Conservation (phyloP, 2,329 filamentous ascomycete genomes). For the Teratosphaeria nubilosa region DNA sequence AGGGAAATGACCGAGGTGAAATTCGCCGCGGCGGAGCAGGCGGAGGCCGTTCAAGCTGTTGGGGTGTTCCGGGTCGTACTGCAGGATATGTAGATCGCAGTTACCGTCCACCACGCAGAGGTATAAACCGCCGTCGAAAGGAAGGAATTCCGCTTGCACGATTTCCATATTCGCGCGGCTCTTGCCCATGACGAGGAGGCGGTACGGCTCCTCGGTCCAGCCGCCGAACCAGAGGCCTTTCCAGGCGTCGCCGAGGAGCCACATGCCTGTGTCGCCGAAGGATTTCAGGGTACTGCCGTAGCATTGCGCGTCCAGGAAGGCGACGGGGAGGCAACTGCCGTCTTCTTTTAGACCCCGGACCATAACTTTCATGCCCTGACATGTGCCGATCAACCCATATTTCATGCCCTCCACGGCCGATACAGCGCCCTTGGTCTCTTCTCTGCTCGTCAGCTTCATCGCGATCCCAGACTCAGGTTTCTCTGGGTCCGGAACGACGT, state of each 20-base stretch:
- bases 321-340: slow-evolving; percentile 80
- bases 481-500: slow-evolving; percentile 81
- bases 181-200: slow-evolving; percentile 87
- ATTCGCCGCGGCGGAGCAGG: slow-evolving; percentile 76
- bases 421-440: slow-evolving; percentile 86
- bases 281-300: slow-evolving; percentile 82
- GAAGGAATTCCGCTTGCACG: slow-evolving; percentile 75
- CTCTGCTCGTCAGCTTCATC: slow-evolving; percentile 75
- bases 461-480: slow-evolving; percentile 76
- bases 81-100: slow-evolving; percentile 75
- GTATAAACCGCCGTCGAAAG: slow-evolving; percentile 70
- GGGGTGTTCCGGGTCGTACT: slow-evolving; percentile 93
- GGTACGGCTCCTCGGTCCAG: slow-evolving; percentile 95
- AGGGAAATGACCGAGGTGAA: slow-evolving; percentile 73
- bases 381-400: slow-evolving; percentile 74
- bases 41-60: slow-evolving; percentile 85
- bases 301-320: slow-evolving; percentile 95
- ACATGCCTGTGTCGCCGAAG: slow-evolving; percentile 72
- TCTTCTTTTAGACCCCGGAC: slow-evolving; percentile 93
- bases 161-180: slow-evolving; percentile 67
- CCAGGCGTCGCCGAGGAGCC: slow-evolving; percentile 77
- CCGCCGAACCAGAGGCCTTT: slow-evolving; percentile 95
- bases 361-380: slow-evolving; percentile 96
- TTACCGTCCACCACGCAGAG: slow-evolving; percentile 77
- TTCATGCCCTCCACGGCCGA: slow-evolving; percentile 75